Evolutionary conservation across 495 filamentous ascomycete genomes (phyloP).

Genomic region (Hypoxylon crocopeplum): DNA sequence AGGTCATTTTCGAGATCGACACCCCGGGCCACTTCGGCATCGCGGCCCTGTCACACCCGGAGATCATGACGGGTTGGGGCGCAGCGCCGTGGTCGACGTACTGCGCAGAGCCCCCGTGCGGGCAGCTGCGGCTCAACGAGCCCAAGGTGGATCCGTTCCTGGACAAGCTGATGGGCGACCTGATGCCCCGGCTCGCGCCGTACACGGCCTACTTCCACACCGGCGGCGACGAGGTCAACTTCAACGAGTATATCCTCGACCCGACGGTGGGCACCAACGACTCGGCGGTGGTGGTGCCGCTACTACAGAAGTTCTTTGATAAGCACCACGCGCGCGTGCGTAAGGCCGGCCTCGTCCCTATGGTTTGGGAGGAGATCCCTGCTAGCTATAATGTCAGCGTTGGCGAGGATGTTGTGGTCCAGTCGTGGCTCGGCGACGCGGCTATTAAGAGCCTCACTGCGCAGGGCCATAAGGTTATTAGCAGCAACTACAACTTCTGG

Average conservation of each 20-base stretch:
- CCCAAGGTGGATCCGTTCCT: constrained; percentile 70
- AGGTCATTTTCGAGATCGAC: constrained; percentile 80
- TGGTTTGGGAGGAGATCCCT: constrained; percentile 86
- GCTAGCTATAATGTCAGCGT: constrained; percentile 76
- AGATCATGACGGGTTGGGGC: constrained; percentile 76
- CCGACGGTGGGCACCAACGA: constrained; percentile 69
- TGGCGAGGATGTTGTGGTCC: constrained; percentile 67
- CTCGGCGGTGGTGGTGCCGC: constrained; percentile 65
- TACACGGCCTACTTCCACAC: constrained; percentile 80
- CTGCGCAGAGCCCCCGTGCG: constrained; percentile 77
- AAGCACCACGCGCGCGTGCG: constrained; percentile 65
- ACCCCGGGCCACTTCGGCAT: constrained; percentile 79
- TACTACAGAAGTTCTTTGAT: constrained; percentile 76
- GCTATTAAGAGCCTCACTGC: constrained; percentile 61
- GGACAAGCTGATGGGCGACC: constrained; percentile 69
- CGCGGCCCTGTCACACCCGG: constrained; percentile 68
- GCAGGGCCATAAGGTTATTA: constrained; percentile 70
- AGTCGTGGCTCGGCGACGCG: constrained; percentile 71
- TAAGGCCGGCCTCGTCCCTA: constrained; percentile 64
- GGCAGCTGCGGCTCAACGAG: constrained; percentile 75
- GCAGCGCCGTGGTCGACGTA: constrained; percentile 70
- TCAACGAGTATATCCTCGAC: constrained; percentile 75
- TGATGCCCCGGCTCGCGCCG: constrained; percentile 72
- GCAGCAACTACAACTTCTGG: constrained; percentile 79
- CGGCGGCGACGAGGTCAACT: constrained; percentile 83